These are phyloP conservation scores for Diversispora epigaea DNA, from an alignment of 192 early-diverging fungal species.

Conservation along the genomic window DNA sequence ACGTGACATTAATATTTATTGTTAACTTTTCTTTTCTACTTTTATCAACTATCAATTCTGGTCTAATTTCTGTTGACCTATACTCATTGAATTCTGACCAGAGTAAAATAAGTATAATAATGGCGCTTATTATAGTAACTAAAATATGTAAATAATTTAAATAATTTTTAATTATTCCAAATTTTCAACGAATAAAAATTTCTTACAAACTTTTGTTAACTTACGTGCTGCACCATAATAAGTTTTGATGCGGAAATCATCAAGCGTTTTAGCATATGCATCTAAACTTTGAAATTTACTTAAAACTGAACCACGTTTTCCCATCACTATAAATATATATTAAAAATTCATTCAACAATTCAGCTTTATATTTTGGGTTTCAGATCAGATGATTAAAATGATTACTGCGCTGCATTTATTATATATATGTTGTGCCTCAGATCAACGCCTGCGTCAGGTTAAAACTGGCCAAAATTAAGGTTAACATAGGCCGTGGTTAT, in stretches of 20 bases:
- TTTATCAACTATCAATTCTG: conserved; percentile 80
- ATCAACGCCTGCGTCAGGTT: too few relatives aligned
- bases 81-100: conserved; percentile 85
- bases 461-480: too few relatives aligned
- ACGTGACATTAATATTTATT: conserved; percentile 88
- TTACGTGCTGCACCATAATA: conserved; percentile 71
- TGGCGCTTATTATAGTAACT: conserved; percentile 77
- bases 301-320: conserved; percentile 42
- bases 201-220: conserved; percentile 44
- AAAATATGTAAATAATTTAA: background rate
- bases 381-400: too few relatives aligned
- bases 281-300: conserved; percentile 65
- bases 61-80: conserved; percentile 60
- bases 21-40: conserved; percentile 83
- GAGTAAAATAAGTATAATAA: conserved; percentile 75
- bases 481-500: too few relatives aligned
- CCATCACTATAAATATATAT: too few relatives aligned
- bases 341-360: too few relatives aligned
- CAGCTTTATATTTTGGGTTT: too few relatives aligned
- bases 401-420: too few relatives aligned
- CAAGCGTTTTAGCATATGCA: conserved; percentile 95
- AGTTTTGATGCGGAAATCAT: conserved; percentile 89
- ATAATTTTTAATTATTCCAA: background rate
- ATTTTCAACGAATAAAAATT: background rate
- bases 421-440: too few relatives aligned